phyloP scores from a whole-genome alignment of 768 basidiomycete species.

The Leccinum incarnatum region DNA sequence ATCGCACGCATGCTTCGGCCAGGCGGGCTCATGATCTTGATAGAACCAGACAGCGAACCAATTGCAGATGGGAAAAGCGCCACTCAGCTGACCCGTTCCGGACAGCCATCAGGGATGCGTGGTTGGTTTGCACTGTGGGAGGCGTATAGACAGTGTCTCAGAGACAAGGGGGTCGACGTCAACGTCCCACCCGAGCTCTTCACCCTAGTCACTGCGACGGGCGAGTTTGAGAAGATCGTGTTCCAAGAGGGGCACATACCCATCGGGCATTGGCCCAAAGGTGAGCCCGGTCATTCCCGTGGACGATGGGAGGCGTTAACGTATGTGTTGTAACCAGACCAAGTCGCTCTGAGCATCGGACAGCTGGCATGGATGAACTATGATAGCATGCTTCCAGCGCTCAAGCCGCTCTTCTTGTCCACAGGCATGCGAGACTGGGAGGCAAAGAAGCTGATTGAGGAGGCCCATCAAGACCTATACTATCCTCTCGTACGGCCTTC shows the following conservation, averaged over 20 bases:
- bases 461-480: conserved; percentile 66
- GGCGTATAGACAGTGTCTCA: conserved; percentile 55
- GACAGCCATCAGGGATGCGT: conserved; percentile 38
- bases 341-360: conserved; percentile 57
- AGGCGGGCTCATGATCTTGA: conserved; percentile 65
- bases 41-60: conserved; percentile 59
- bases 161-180: conserved; percentile 50
- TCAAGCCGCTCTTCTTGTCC: conserved; percentile 57
- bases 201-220: conserved; percentile 45
- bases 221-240: conserved; percentile 55
- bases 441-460: conserved; percentile 54
- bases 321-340: conserved; percentile 39
- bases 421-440: conserved; percentile 51
- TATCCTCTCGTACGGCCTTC: conserved; percentile 52
- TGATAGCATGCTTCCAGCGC: conserved; percentile 60
- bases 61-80: conserved; percentile 44
- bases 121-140: conserved; percentile 69
- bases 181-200: conserved; percentile 56
- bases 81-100: conserved; percentile 32
- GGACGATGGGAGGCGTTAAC: conserved; percentile 7
- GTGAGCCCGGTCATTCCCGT: conserved; percentile 31
- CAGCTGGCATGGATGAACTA: conserved; percentile 75
- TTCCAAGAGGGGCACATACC: conserved; percentile 59
- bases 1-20: conserved; percentile 65
- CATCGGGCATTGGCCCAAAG: conserved; percentile 67